phyloP scores from a whole-genome alignment of 2,329 filamentous ascomycete species.

The Aspergillus floridensis region DNA sequence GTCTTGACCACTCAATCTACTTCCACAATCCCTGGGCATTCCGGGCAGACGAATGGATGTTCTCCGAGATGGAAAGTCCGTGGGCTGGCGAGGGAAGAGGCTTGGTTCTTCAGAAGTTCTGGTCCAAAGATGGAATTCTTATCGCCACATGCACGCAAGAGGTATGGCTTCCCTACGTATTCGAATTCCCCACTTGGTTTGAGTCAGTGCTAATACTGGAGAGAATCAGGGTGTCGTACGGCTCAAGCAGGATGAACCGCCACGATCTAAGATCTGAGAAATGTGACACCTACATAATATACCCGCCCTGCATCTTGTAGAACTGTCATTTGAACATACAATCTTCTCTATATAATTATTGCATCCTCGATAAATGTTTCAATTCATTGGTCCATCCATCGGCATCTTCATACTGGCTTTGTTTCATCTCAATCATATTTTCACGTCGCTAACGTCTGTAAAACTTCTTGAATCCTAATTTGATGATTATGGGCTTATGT shows the following conservation, averaged over 20 bases:
- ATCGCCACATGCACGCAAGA: constrained; percentile 53
- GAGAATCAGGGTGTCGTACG: constrained; percentile 44
- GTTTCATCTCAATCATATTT: too few species aligned
- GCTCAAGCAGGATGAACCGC: constrained; percentile 43
- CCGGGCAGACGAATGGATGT: constrained; percentile 52
- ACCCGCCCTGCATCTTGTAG: neutral
- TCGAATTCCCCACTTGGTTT: neutral
- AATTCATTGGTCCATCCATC: neutral
- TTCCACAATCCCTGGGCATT: constrained; percentile 51
- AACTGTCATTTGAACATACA: neutral
- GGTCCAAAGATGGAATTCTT: constrained; percentile 48
- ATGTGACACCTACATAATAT: constrained; percentile 9
- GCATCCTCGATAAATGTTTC: neutral
- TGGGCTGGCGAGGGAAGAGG: constrained; percentile 53
- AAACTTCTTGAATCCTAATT: too few species aligned
- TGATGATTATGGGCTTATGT: too few species aligned
- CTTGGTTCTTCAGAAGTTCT: constrained; percentile 49
- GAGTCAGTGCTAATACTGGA: constrained; percentile 14
- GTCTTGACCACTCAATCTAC: constrained; percentile 51
- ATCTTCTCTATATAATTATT: neutral
- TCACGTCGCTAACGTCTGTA: too few species aligned
- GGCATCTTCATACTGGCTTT: too few species aligned
- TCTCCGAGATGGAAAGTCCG: constrained; percentile 50
- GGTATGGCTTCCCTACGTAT: constrained; percentile 31
- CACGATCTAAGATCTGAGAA: constrained; percentile 32